These are phyloP conservation scores for Colletotrichum australisinense DNA, from an alignment of 2,329 filamentous ascomycete genomes.

Conservation along the genomic window DNA sequence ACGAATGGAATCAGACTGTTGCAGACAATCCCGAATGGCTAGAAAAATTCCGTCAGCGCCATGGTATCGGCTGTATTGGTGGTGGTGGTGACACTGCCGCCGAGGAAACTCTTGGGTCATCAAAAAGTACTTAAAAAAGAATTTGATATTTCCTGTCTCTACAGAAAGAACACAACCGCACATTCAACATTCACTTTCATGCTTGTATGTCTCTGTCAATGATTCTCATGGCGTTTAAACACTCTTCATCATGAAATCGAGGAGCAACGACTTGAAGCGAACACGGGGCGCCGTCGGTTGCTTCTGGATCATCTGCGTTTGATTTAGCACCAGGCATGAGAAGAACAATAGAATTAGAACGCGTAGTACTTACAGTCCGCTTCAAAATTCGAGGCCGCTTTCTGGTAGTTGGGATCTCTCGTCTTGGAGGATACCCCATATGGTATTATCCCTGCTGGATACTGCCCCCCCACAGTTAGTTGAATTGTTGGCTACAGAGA, in stretches of 20 bases:
- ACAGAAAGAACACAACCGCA: not conserved
- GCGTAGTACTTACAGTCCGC: slow-evolving; percentile 47
- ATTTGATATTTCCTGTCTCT: not conserved
- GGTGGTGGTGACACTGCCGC: not conserved
- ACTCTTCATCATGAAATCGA: slow-evolving; percentile 60
- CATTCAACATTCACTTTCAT: not conserved
- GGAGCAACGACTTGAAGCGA: slow-evolving; percentile 59
- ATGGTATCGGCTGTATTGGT: not conserved
- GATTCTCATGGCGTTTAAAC: slow-evolving; percentile 44
- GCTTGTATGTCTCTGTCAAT: slow-evolving; percentile 40
- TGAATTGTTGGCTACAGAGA: not conserved
- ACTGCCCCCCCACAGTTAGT: slow-evolving; percentile 44
- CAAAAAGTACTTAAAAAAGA: not conserved
- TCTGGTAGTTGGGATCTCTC: slow-evolving; percentile 47
- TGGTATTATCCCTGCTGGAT: slow-evolving; percentile 61
- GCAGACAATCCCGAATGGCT: slow-evolving; percentile 44
- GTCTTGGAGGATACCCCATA: slow-evolving; percentile 54
- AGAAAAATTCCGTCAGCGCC: slow-evolving; percentile 37
- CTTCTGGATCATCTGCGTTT: slow-evolving; percentile 51
- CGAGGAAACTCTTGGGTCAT: not conserved
- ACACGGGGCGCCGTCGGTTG: slow-evolving; percentile 55
- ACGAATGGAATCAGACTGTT: slow-evolving; percentile 43
- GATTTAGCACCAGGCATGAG: not conserved
- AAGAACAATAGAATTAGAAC: not conserved
- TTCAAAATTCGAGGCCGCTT: slow-evolving; percentile 41